Base-by-base conservation (phyloP, 2,329 filamentous ascomycete species). In the Rhexocercosporidium sp. region DNA sequence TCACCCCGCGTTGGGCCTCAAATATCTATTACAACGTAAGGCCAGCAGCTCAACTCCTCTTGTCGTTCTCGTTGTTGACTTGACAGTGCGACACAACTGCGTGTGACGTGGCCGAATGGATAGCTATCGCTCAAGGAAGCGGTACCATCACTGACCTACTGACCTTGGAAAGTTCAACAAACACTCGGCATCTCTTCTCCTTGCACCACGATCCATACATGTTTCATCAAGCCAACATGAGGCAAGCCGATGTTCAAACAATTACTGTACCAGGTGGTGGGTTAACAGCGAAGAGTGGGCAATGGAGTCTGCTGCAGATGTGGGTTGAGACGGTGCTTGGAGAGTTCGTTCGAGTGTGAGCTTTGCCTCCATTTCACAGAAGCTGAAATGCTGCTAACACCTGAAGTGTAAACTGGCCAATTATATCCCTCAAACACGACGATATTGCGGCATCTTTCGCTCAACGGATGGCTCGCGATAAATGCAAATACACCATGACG, bases 191-290 rank as follows among this genome's bases (percentile, higher is more conserved):
- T 72, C 77, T 89, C 37, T 80, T 89, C 47, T 82, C 82, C 9
- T 79, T 89, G 3, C 81, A 71, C 37, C 69, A 72, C 29, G 73
- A 75, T 59, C 66, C 73, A n/a, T 71, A 57, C 54, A 75, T 75
- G 74, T 82, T 90, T 80, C 87, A 90, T 75, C 86, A 89, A 77
- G 85, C 86, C 64, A 89, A 90, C 73, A 74, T 85, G 66, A 82
- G 86, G 62, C 81, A 84, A 47, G 78, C 78, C 2, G 86, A 85
- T 64, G 79, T 82, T 29, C 60, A 53, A 7, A 59, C 46, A 18
- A 66, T 60, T 11, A 68, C 47, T 44, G 27, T 62, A 27, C 54
- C 54, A 25, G 54, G 54, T 12, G 41, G 37, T 12, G 62, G 62
- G 16, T n/a, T 65, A 3, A 64, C 62, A 25, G 62, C 62, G 2